Conservation (phyloP, 2,329 filamentous ascomycete genomes). For the Ceratocystis ficicola region DNA sequence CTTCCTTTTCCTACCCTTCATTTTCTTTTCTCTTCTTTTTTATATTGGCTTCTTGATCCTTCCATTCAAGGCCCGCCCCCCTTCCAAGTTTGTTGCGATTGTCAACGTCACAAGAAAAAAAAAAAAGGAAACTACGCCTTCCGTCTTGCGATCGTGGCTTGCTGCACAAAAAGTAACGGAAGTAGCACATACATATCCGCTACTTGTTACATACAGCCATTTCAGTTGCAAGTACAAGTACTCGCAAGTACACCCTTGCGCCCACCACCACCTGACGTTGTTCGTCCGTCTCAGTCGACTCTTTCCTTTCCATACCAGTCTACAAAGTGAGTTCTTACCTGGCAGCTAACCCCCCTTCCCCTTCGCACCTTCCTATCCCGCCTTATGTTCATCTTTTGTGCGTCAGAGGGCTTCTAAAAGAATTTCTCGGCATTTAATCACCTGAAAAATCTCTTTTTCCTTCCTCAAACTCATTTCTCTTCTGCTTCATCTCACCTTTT, state of each 20-base stretch:
- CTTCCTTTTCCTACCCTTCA: neutral
- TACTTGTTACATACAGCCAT: neutral
- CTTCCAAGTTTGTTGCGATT: neutral
- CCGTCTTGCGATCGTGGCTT: neutral
- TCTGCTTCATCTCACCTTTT: constrained; percentile 7
- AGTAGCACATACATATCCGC: neutral
- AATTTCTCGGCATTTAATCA: neutral
- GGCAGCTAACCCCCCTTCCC: constrained; percentile 1
- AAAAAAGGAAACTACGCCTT: constrained; percentile 6
- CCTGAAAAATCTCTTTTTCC: neutral
- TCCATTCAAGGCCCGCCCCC: neutral
- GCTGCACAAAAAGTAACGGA: neutral
- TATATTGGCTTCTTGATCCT: constrained; percentile 1
- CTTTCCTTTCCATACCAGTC: neutral
- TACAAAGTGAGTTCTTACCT: neutral
- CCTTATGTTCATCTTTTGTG: neutral
- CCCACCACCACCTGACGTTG: neutral
- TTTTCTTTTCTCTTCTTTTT: constrained; percentile 1
- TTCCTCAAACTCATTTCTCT: neutral
- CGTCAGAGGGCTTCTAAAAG: neutral
- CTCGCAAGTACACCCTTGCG: neutral
- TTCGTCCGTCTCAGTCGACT: neutral
- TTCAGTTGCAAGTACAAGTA: neutral
- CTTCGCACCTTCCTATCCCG: constrained; percentile 5
- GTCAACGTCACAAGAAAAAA: constrained; percentile 10